Evolutionary conservation across 2,329 filamentous ascomycete genomes (phyloP).

Genomic region (Cladosporium halotolerans): DNA sequence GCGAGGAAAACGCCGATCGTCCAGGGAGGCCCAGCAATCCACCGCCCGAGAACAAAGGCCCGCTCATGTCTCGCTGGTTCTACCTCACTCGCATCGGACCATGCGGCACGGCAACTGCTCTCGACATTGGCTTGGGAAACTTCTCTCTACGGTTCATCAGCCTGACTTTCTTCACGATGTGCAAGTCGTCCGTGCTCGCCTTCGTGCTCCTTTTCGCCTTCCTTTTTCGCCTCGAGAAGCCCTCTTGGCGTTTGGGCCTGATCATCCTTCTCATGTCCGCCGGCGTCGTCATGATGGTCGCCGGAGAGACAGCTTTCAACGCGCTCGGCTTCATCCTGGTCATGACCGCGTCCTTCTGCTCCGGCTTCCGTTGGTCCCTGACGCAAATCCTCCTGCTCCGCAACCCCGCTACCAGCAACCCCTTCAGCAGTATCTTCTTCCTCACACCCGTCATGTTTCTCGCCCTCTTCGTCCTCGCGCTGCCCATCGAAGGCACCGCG

Average conservation of each 20-base stretch:
- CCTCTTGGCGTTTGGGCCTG: constrained; percentile 74
- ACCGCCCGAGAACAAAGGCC: constrained; percentile 38
- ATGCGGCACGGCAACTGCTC: constrained; percentile 83
- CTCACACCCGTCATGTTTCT: constrained; percentile 96
- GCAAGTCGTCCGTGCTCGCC: constrained; percentile 91
- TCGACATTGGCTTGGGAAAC: constrained; percentile 94
- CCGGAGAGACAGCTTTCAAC: constrained; percentile 86
- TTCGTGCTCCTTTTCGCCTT: constrained; percentile 96
- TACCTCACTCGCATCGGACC: constrained; percentile 88
- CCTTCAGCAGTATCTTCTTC: constrained; percentile 95
- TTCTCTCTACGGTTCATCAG: constrained; percentile 94
- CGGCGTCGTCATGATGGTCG: constrained; percentile 97
- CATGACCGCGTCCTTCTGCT: constrained; percentile 90
- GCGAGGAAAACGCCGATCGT: constrained; percentile 1
- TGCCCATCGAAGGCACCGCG: constrained; percentile 75
- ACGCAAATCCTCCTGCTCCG: constrained; percentile 92
- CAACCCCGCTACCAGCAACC: constrained; percentile 91
- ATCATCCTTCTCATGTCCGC: constrained; percentile 90
- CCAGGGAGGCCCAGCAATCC: constrained; percentile 6
- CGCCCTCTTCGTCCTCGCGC: constrained; percentile 69
- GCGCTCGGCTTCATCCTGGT: constrained; percentile 82
- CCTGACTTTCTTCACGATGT: constrained; percentile 98
- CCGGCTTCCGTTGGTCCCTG: constrained; percentile 95
- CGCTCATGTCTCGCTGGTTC: constrained; percentile 78
- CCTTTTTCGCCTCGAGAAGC: constrained; percentile 80